Conservation (phyloP, 2,329 filamentous ascomycete genomes). For the Spiromastix sp. region DNA sequence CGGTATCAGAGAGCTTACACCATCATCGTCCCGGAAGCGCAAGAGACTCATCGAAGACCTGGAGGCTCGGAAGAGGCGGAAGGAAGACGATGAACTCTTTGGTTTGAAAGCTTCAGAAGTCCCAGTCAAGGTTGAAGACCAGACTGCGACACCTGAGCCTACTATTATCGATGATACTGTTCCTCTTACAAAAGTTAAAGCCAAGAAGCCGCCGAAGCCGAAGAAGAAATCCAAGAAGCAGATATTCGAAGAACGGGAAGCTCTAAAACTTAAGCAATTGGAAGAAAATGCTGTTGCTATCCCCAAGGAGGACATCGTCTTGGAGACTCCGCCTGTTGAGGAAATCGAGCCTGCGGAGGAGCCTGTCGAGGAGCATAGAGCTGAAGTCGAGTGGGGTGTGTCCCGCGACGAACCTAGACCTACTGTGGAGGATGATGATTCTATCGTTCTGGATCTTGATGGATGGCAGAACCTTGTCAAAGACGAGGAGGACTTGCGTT, state of each 20-base stretch:
- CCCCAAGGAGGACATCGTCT: constrained; percentile 5
- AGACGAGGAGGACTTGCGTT: constrained; percentile 55
- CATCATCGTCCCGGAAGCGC: constrained; percentile 12
- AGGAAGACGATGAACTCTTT: constrained; percentile 75
- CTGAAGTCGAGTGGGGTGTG: constrained; percentile 50
- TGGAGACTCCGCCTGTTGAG: constrained; percentile 10
- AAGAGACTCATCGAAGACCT: constrained; percentile 30
- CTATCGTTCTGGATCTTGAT: constrained; percentile 56
- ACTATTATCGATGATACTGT: constrained; percentile 24
- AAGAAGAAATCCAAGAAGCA: constrained; percentile 76
- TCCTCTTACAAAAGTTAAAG: constrained; percentile 15
- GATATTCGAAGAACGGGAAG: constrained; percentile 56
- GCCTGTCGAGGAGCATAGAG: constrained; percentile 26
- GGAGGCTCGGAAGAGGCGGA: constrained; percentile 60
- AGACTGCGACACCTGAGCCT: constrained; percentile 25
- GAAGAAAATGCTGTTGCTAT: constrained; percentile 6
- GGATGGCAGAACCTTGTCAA: constrained; percentile 60
- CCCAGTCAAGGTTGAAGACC: constrained; percentile 38
- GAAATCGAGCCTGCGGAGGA: constrained; percentile 8
- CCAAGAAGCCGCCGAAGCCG: constrained; percentile 45
- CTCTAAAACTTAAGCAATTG: constrained; percentile 30
- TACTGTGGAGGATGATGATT: constrained; percentile 56
- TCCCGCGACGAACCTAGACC: constrained; percentile 49
- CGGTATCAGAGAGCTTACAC: constrained; percentile 12
- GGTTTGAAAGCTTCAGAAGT: constrained; percentile 39